phyloP scores from a whole-genome alignment of 306 rosid genomes.

The Begonia peltatifolia region DNA sequence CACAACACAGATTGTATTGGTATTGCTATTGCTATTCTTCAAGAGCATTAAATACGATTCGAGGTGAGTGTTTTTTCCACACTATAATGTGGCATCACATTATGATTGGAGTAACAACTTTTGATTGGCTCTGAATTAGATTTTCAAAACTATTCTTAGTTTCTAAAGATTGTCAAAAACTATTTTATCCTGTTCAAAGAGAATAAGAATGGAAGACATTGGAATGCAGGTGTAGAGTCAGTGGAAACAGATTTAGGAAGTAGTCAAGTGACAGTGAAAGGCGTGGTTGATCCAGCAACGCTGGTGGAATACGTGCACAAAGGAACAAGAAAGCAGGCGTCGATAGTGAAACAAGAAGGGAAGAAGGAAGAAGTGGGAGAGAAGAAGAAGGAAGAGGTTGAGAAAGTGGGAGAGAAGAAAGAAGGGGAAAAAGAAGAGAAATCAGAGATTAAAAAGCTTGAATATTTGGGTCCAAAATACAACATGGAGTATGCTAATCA shows the following conservation, averaged over 20 bases:
- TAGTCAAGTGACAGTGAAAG: conserved; percentile 58
- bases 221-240: conserved; percentile 72
- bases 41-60: too few species aligned
- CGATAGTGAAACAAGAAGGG: conserved; percentile 49
- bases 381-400: conserved; percentile 20
- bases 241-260: conserved; percentile 62
- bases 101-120: too few species aligned
- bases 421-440: conserved; percentile 32
- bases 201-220: too few species aligned
- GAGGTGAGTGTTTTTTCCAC: too few species aligned
- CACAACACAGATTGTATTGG: too few species aligned
- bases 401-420: too few species aligned
- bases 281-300: conserved; percentile 46
- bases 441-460: conserved; percentile 11
- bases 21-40: too few species aligned
- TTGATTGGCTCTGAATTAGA: too few species aligned
- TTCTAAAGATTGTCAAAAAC: too few species aligned
- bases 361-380: conserved; percentile 29
- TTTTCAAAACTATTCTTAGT: too few species aligned
- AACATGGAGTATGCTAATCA: conserved; percentile 33
- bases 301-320: conserved; percentile 55
- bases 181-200: too few species aligned
- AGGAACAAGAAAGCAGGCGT: conserved; percentile 55
- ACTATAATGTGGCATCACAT: too few species aligned
- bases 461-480: conserved; percentile 5